Conservation (phyloP, 2,329 filamentous ascomycete genomes). For the Lachnellula occidentalis region DNA sequence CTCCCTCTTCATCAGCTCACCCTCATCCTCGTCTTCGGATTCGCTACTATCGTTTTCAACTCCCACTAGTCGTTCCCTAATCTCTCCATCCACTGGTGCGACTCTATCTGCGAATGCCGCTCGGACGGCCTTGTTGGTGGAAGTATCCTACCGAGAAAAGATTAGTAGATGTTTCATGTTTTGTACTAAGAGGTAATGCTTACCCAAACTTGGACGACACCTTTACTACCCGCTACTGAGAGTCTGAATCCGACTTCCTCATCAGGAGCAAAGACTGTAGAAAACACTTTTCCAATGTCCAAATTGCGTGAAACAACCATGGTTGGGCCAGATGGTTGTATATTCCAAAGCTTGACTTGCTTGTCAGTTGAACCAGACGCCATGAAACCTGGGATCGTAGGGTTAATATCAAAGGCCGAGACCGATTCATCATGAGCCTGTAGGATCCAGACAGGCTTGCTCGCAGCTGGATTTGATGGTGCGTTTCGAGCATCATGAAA, state of each 20-base stretch:
- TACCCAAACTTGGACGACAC: conserved; percentile 89
- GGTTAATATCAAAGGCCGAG: conserved; percentile 89
- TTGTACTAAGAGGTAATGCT: conserved; percentile 23
- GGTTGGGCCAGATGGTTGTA: conserved; percentile 71
- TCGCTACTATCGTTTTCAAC: conserved; percentile 65
- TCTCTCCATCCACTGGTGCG: conserved; percentile 53
- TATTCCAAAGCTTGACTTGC: conserved; percentile 95
- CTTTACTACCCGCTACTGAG: conserved; percentile 91
- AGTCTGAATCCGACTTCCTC: conserved; percentile 85
- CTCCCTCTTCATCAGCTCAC: conserved; percentile 46
- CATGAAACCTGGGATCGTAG: conserved; percentile 83
- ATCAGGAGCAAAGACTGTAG: conserved; percentile 84
- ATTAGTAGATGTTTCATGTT: conserved; percentile 8
- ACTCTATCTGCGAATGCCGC: conserved; percentile 74
- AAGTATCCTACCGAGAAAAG: conserved; percentile 32
- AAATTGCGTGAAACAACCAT: conserved; percentile 90
- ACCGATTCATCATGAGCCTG: conserved; percentile 93
- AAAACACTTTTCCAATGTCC: conserved; percentile 92
- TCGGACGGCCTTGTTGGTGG: conserved; percentile 84
- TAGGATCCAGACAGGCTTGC: conserved; percentile 87
- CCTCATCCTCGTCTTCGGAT: conserved; percentile 52
- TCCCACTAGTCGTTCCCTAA: conserved; percentile 72
- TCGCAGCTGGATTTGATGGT: conserved; percentile 64
- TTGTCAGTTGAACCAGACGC: conserved; percentile 92
- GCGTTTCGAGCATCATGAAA: conserved; percentile 82